Percentiles rank a stretch among this genome's conserved stretches.
These are phyloP conservation scores for Ceratobasidium theobromae DNA, from an alignment of 1,284 basidiomycete genomes.

Conservation along the genomic window DNA sequence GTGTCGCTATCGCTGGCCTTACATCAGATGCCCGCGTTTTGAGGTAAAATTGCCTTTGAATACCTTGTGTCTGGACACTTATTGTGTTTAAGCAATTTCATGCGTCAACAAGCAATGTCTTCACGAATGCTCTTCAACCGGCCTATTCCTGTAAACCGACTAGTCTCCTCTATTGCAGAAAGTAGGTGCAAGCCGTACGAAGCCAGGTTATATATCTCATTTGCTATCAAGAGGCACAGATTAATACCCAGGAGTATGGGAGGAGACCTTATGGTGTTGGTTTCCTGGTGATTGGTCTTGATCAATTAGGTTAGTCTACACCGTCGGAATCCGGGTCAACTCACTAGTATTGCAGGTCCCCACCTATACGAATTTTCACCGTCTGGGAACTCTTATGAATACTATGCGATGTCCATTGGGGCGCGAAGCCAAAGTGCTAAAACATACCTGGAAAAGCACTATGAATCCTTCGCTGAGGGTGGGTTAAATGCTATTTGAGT, in stretches of 20 bases:
- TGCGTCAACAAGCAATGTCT: slow-evolving; percentile 98
- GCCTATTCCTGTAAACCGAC: slow-evolving; percentile 89
- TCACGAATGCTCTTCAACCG: slow-evolving; percentile 94
- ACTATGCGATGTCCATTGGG: slow-evolving; percentile 98
- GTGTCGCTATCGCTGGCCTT: slow-evolving; percentile 96
- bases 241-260: slow-evolving; percentile 99
- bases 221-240: slow-evolving; percentile 79
- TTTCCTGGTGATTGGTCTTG: slow-evolving; percentile 95
- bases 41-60: slow-evolving; percentile 55
- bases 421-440: slow-evolving; percentile 97
- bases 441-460: slow-evolving; percentile 96
- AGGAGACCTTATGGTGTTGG: slow-evolving; percentile 98
- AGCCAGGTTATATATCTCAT: slow-evolving; percentile 6
- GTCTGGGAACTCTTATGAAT: slow-evolving; percentile 96
- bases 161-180: slow-evolving; percentile 93
- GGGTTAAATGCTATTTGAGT: slow-evolving; percentile 42
- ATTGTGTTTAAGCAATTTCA: slow-evolving; percentile 77
- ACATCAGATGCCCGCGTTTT: slow-evolving; percentile 97
- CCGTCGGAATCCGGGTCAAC: neutral
- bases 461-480: slow-evolving; percentile 84
- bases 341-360: slow-evolving; percentile 63
- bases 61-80: neutral
- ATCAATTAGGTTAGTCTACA: slow-evolving; percentile 51
- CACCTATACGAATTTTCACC: slow-evolving; percentile 99
- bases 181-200: slow-evolving; percentile 56